Evolutionary conservation across 441 rosid species (phyloP).

Genomic region (Adansonia grandidieri): DNA sequence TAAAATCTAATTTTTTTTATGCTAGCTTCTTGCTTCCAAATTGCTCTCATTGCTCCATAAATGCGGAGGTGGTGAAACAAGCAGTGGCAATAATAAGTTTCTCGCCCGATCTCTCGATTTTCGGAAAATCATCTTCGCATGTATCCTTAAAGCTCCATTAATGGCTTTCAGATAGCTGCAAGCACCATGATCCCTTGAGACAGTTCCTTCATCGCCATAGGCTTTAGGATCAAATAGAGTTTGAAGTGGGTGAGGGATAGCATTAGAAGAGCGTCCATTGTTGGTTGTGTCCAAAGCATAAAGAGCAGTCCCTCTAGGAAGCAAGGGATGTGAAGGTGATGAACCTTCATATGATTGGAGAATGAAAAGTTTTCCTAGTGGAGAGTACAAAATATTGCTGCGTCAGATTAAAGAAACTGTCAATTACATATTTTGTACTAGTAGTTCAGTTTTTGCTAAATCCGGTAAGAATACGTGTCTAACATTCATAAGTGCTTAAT

Average conservation of each 20-base stretch:
- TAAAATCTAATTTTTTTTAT: no score
- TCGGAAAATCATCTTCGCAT: constrained; percentile 35
- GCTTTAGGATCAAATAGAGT: constrained; percentile 71
- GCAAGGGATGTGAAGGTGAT: constrained; percentile 76
- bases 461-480: no score
- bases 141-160: constrained; percentile 60
- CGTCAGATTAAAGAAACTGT: neutral
- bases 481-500: no score
- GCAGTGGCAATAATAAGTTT: constrained; percentile 61
- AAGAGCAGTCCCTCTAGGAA: constrained; percentile 70
- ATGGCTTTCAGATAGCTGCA: constrained; percentile 81
- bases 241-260: constrained; percentile 66
- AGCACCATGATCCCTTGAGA: constrained; percentile 82
- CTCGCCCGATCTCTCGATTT: constrained; percentile 37
- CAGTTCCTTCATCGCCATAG: constrained; percentile 44
- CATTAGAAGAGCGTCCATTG: constrained; percentile 33
- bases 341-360: constrained; percentile 76
- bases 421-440: neutral
- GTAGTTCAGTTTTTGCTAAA: no score
- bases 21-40: neutral
- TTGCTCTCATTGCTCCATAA: constrained; percentile 46
- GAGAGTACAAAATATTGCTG: constrained; percentile 84
- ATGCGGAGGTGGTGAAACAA: constrained; percentile 63
- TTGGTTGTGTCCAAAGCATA: constrained; percentile 51
- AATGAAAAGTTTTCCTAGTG: constrained; percentile 72